These are phyloP conservation scores for Gentiana straminea DNA, from an alignment of 257 asterid species.

Conservation along the genomic window DNA sequence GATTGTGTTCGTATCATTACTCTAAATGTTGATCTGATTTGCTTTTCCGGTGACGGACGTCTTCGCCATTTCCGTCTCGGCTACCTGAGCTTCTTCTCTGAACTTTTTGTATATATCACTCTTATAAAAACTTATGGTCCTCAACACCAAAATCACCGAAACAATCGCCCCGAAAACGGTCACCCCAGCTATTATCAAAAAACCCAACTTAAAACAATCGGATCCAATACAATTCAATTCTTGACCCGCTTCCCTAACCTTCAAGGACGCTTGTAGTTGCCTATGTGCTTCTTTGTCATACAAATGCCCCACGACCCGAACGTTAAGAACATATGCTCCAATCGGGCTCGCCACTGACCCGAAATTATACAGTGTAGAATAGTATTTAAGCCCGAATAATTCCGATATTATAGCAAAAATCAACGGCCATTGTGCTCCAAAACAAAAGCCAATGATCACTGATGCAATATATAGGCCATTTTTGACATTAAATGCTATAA, in stretches of 20 bases:
- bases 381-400: slow-evolving; percentile 66
- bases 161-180: slow-evolving; percentile 53
- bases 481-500: slow-evolving; percentile 51
- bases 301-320: slow-evolving; percentile 46
- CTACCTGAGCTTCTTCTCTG: slow-evolving; percentile 27
- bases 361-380: slow-evolving; percentile 65
- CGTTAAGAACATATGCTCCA: slow-evolving; percentile 54
- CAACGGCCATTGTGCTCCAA: slow-evolving; percentile 84
- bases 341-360: slow-evolving; percentile 78
- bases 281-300: slow-evolving; percentile 58
- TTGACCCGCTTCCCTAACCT: slow-evolving; percentile 20
- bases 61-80: slow-evolving; percentile 20
- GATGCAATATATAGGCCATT: slow-evolving; percentile 65
- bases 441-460: slow-evolving; percentile 69
- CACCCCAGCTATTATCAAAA: slow-evolving; percentile 47
- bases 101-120: slow-evolving; percentile 67
- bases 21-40: too few relatives aligned
- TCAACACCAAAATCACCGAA: slow-evolving; percentile 41
- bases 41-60: not conserved
- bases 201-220: slow-evolving; percentile 49
- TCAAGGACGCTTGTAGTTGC: slow-evolving; percentile 39
- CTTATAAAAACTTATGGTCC: slow-evolving; percentile 63
- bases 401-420: slow-evolving; percentile 74
- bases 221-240: slow-evolving; percentile 55
- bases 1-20: too few relatives aligned